A percentile compares a stretch with the other conserved stretches of the same genome.
These are phyloP conservation scores for Monilinia vaccinii-corymbosi DNA, from an alignment of 2,329 filamentous ascomycete species.

Conservation along the genomic window DNA sequence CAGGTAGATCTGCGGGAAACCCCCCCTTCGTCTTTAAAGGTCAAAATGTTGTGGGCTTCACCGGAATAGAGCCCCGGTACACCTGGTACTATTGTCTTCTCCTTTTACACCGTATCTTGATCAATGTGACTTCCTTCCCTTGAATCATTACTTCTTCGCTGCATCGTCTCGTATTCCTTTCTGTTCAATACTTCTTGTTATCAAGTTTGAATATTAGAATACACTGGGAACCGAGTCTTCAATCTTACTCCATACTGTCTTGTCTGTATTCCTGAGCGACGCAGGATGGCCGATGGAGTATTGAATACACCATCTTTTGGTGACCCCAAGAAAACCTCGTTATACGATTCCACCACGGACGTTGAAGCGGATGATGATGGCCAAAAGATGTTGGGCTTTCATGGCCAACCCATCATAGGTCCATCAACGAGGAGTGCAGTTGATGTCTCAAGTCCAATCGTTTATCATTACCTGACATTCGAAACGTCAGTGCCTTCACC, in stretches of 20 bases:
- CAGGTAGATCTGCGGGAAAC: background rate
- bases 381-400: background rate
- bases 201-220: background rate
- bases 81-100: background rate
- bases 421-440: slow-evolving; percentile 5
- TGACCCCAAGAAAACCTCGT: slow-evolving; percentile 12
- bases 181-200: background rate
- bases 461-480: slow-evolving; percentile 29
- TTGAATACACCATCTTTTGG: slow-evolving; percentile 13
- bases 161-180: background rate
- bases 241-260: background rate
- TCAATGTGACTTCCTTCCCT: background rate
- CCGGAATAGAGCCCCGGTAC: background rate
- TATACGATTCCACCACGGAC: slow-evolving; percentile 7
- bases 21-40: background rate
- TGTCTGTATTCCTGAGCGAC: background rate
- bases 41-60: background rate
- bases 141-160: background rate
- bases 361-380: slow-evolving; percentile 4
- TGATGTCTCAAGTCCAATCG: slow-evolving; percentile 16
- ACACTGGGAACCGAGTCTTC: background rate
- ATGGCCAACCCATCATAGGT: background rate
- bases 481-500: slow-evolving; percentile 24
- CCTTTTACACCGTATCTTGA: background rate
- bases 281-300: slow-evolving; percentile 16